These are phyloP conservation scores for Cardamine chenopodiifolia DNA, from an alignment of 345 rosid species.

Conservation along the genomic window DNA sequence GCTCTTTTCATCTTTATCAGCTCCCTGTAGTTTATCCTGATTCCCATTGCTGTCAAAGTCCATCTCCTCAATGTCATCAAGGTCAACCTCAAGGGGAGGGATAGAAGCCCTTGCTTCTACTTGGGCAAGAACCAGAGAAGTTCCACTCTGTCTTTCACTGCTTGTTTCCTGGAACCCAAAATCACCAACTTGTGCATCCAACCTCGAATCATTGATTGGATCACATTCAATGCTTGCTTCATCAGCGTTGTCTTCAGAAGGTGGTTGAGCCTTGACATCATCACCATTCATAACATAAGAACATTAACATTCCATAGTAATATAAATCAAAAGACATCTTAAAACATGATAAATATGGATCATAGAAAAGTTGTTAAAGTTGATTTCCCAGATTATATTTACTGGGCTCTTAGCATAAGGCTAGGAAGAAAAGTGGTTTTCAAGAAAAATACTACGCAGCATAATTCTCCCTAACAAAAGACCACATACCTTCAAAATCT, in stretches of 20 bases:
- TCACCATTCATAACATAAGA: conserved; percentile 50
- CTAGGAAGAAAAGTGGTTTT: neutral
- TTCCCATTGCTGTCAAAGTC: conserved; percentile 46
- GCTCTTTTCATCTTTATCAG: conserved; percentile 51
- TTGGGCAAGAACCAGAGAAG: conserved; percentile 55
- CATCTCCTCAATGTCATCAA: conserved; percentile 64
- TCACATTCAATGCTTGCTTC: conserved; percentile 50
- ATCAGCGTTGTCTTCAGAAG: conserved; percentile 48
- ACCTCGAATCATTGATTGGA: conserved; percentile 32
- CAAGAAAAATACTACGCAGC: neutral
- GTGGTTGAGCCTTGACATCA: conserved; percentile 36
- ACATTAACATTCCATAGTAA: conserved; percentile 4
- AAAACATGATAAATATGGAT: neutral
- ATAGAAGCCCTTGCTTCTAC: conserved; percentile 74
- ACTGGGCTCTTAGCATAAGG: conserved; percentile 7
- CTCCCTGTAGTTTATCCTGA: conserved; percentile 43
- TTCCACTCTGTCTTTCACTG: conserved; percentile 49
- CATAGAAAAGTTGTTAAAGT: conserved; percentile 11
- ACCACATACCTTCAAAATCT: conserved; percentile 78
- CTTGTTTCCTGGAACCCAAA: conserved; percentile 41
- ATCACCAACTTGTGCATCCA: conserved; percentile 35
- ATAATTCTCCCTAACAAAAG: neutral
- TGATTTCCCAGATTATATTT: conserved; percentile 1
- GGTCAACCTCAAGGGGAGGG: conserved; percentile 82
- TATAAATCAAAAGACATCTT: neutral